Percentiles rank a stretch among this genome's conserved stretches.
Evolutionary conservation across 257 asterid species (phyloP).

Genomic region (Leptodermis oblonga): DNA sequence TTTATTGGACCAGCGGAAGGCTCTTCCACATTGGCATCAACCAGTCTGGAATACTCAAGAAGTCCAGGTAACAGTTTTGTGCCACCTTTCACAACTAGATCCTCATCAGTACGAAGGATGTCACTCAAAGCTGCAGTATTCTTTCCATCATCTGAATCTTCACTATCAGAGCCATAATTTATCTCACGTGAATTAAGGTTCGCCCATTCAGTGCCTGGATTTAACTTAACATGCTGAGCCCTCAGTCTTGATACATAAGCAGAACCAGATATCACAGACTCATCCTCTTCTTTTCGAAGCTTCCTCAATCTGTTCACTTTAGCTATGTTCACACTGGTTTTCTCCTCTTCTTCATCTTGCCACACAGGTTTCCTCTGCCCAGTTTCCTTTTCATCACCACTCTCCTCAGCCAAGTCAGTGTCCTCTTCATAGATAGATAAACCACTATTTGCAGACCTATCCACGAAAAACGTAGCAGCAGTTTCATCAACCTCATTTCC

Average conservation of each 20-base stretch:
- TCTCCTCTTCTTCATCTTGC: slow-evolving; percentile 89
- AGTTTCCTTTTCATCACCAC: slow-evolving; percentile 18
- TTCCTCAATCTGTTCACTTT: slow-evolving; percentile 68
- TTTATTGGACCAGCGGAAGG: slow-evolving; percentile 57
- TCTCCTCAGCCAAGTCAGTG: slow-evolving; percentile 22
- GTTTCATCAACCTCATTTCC: slow-evolving; percentile 32
- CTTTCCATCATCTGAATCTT: slow-evolving; percentile 56
- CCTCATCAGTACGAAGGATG: slow-evolving; percentile 64
- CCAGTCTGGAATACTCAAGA: slow-evolving; percentile 73
- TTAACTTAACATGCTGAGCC: slow-evolving; percentile 82
- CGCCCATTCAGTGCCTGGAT: slow-evolving; percentile 92
- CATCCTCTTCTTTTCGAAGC: slow-evolving; percentile 73
- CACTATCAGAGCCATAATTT: slow-evolving; percentile 55
- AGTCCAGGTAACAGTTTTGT: slow-evolving; percentile 58
- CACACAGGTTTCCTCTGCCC: slow-evolving; percentile 59
- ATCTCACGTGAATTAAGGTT: slow-evolving; percentile 32
- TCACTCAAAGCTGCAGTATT: slow-evolving; percentile 32
- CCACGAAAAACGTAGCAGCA: slow-evolving; percentile 63
- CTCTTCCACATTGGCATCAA: slow-evolving; percentile 69
- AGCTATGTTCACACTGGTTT: slow-evolving; percentile 55
- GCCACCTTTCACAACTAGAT: slow-evolving; percentile 54
- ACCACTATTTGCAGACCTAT: slow-evolving; percentile 45
- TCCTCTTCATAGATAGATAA: slow-evolving; percentile 65
- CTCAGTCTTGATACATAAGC: slow-evolving; percentile 69
- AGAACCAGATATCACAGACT: slow-evolving; percentile 63